Evolutionary conservation across 148 eudicot species (phyloP).

Genomic region (Rheum nobile): DNA sequence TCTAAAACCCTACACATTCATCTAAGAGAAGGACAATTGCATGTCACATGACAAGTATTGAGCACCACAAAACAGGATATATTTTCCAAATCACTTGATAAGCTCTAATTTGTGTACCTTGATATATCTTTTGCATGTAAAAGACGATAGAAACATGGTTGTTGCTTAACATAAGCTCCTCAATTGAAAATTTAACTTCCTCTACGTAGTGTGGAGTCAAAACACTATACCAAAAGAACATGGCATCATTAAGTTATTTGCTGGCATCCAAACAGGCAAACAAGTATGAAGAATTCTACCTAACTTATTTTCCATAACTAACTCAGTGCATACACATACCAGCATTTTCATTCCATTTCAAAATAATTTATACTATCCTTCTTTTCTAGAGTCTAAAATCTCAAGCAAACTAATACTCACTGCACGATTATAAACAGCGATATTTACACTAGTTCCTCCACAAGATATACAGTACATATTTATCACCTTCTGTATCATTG

Average conservation of each 20-base stretch:
- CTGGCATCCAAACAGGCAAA: not conserved
- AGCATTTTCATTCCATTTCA: not conserved
- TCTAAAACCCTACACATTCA: no score
- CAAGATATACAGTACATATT: not conserved
- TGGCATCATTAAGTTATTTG: not conserved
- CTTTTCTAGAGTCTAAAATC: not conserved
- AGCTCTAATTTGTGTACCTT: slow-evolving; percentile 39
- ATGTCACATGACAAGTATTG: not conserved
- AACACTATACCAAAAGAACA: slow-evolving; percentile 45
- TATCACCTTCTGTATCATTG: not conserved
- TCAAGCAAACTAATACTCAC: not conserved
- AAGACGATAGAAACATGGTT: slow-evolving; percentile 69
- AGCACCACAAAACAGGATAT: not conserved
- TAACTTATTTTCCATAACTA: not conserved
- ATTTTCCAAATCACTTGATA: not conserved
- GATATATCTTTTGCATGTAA: slow-evolving; percentile 87
- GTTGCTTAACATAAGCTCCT: slow-evolving; percentile 66
- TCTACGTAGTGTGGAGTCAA: slow-evolving; percentile 85
- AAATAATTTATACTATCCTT: not conserved
- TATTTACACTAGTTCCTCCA: not conserved
- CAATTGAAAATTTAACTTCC: slow-evolving; percentile 69
- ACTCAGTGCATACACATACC: not conserved
- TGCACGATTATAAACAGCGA: not conserved
- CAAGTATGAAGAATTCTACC: not conserved
- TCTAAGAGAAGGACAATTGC: slow-evolving; percentile 25